Evolutionary conservation across 352 stramenopile species (phyloP).

Genomic region (Globisporangium uncinulatum): DNA sequence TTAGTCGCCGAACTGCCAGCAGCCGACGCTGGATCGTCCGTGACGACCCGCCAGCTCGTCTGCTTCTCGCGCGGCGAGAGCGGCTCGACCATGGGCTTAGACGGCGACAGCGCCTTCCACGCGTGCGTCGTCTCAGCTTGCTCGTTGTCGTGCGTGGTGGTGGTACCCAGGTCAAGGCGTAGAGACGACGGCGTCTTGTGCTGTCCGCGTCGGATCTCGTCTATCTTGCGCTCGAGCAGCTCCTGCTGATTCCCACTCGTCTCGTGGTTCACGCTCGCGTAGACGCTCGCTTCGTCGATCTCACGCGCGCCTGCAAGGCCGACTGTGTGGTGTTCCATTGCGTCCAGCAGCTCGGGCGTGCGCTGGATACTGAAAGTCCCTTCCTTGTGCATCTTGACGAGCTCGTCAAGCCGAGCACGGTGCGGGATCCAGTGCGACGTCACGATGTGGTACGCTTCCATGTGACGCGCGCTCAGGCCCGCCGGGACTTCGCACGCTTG

Average conservation of each 20-base stretch:
- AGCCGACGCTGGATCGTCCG: background rate
- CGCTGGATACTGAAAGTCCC: slow-evolving; percentile 72
- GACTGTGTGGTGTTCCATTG: slow-evolving; percentile 68
- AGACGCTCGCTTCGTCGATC: slow-evolving; percentile 32
- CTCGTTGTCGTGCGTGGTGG: slow-evolving; percentile 14
- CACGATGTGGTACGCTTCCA: slow-evolving; percentile 59
- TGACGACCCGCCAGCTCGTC: slow-evolving; percentile 54
- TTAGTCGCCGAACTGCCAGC: slow-evolving; percentile 12
- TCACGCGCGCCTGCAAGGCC: slow-evolving; percentile 42
- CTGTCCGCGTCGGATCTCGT: slow-evolving; percentile 56
- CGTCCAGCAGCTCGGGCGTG: slow-evolving; percentile 56
- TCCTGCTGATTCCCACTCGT: slow-evolving; percentile 26
- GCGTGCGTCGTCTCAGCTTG: slow-evolving; percentile 10
- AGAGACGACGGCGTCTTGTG: slow-evolving; percentile 41
- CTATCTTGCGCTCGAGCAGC: slow-evolving; percentile 40
- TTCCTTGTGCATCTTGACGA: slow-evolving; percentile 73
- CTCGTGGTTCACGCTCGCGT: slow-evolving; percentile 18
- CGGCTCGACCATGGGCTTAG: slow-evolving; percentile 34
- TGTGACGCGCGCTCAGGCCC: slow-evolving; percentile 34
- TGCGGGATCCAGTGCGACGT: slow-evolving; percentile 56
- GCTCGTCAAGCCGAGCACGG: slow-evolving; percentile 42
- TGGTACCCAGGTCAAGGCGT: slow-evolving; percentile 22
- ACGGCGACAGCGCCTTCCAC: slow-evolving; percentile 55
- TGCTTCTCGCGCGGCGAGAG: slow-evolving; percentile 53
- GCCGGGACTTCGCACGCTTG: slow-evolving; percentile 54